Percentiles rank a stretch among this genome's conserved stretches.
Evolutionary conservation across 345 rosid genomes (phyloP).

Genomic region (Gossypium thurberi): DNA sequence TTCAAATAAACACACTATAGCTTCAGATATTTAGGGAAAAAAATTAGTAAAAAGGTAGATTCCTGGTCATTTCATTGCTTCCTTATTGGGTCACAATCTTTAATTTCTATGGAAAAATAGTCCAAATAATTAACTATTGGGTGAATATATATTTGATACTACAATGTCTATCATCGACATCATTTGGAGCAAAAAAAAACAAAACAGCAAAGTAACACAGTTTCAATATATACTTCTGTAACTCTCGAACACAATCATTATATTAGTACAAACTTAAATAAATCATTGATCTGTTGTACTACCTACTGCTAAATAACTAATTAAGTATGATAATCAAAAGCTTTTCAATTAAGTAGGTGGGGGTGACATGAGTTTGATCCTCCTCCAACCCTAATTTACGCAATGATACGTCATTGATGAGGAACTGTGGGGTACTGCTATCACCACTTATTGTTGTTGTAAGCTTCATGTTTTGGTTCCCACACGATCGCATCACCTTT

Average conservation of each 20-base stretch:
- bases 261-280: neutral
- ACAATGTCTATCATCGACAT: neutral
- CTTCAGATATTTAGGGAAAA: neutral
- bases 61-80: neutral
- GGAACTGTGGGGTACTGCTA: neutral
- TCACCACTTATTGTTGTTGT: neutral
- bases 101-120: neutral
- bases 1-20: neutral
- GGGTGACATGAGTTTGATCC: neutral
- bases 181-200: neutral
- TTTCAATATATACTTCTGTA: neutral
- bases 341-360: neutral
- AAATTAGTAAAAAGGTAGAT: neutral
- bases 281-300: neutral
- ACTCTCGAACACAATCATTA: neutral
- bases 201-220: neutral
- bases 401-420: neutral
- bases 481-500: slow-evolving; percentile 1
- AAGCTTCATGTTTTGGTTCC: slow-evolving; percentile 1
- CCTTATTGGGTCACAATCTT: neutral
- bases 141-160: neutral
- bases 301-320: neutral
- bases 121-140: neutral
- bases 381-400: neutral
- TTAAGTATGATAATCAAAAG: neutral